Percentiles rank a stretch among this genome's conserved stretches.
Conservation (phyloP, 2,329 filamentous ascomycete genomes). For the Penicillium aurantiogriseum region DNA sequence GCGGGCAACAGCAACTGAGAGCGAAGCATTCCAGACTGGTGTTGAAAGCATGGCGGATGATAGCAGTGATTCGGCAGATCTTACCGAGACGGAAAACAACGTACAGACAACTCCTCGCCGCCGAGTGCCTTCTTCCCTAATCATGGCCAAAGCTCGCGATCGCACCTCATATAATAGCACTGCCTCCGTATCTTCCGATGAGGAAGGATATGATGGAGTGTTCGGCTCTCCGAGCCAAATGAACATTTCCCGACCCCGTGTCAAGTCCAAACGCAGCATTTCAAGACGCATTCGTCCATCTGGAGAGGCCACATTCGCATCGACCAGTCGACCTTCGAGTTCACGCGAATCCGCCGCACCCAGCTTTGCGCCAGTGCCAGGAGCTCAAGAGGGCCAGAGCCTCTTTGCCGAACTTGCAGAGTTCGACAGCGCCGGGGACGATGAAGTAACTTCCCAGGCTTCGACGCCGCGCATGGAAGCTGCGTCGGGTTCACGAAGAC, state of each 20-base stretch:
- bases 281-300: conserved; percentile 57
- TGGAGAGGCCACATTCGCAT: conserved; percentile 46
- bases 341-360: conserved; percentile 54
- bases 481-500: conserved; percentile 31
- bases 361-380: conserved; percentile 50
- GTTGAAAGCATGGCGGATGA: conserved; percentile 68
- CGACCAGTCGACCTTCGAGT: conserved; percentile 38
- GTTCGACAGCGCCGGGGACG: conserved; percentile 68
- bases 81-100: conserved; percentile 78
- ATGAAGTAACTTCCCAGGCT: conserved; percentile 50
- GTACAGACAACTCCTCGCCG: conserved; percentile 37
- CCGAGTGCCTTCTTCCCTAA: conserved; percentile 39
- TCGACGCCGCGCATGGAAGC: conserved; percentile 42
- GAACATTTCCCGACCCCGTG: conserved; percentile 67
- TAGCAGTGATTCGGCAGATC: conserved; percentile 65
- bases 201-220: conserved; percentile 61
- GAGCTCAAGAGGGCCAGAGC: conserved; percentile 65
- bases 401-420: conserved; percentile 88
- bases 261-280: conserved; percentile 66
- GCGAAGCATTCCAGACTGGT: conserved; percentile 94
- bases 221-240: conserved; percentile 66
- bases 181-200: conserved; percentile 79
- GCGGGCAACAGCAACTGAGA: conserved; percentile 71
- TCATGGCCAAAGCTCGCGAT: conserved; percentile 52
- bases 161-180: conserved; percentile 78